These are phyloP conservation scores for Juglanconis oblonga DNA, from an alignment of 2,329 filamentous ascomycete genomes.

Conservation along the genomic window DNA sequence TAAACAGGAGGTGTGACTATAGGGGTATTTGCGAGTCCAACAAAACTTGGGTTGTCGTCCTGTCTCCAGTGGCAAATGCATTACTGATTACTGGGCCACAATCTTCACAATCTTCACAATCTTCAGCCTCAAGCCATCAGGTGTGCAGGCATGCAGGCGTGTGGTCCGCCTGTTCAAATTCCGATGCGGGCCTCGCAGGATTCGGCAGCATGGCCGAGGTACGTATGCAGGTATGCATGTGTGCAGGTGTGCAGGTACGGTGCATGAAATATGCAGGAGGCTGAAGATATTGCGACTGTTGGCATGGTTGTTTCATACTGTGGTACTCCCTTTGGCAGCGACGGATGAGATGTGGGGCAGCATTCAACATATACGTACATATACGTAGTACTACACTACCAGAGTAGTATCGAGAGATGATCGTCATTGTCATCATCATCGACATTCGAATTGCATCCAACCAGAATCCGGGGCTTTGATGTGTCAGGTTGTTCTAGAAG, in stretches of 20 bases:
- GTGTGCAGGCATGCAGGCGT: no score
- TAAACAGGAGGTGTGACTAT: background rate
- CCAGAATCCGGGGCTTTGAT: background rate
- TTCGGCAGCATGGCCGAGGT: background rate
- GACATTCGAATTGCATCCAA: no score
- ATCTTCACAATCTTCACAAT: no score
- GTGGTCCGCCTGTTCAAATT: background rate
- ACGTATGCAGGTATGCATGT: background rate
- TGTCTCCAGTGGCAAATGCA: no score
- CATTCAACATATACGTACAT: no score
- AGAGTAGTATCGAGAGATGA: background rate
- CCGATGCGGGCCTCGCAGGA: background rate
- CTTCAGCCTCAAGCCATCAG: no score
- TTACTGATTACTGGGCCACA: no score
- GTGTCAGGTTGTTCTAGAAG: constrained; percentile 17
- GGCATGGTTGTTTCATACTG: constrained; percentile 1
- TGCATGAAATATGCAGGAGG: constrained; percentile 5
- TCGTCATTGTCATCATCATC: background rate
- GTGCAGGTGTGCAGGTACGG: background rate
- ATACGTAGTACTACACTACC: no score
- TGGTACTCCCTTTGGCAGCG: background rate
- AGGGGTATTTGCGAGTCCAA: constrained; percentile 16
- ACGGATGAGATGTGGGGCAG: no score
- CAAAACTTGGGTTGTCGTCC: no score
- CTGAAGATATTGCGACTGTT: constrained; percentile 1